These are phyloP conservation scores for Talaromyces thailandensis DNA, from an alignment of 495 filamentous ascomycete genomes.

Conservation along the genomic window DNA sequence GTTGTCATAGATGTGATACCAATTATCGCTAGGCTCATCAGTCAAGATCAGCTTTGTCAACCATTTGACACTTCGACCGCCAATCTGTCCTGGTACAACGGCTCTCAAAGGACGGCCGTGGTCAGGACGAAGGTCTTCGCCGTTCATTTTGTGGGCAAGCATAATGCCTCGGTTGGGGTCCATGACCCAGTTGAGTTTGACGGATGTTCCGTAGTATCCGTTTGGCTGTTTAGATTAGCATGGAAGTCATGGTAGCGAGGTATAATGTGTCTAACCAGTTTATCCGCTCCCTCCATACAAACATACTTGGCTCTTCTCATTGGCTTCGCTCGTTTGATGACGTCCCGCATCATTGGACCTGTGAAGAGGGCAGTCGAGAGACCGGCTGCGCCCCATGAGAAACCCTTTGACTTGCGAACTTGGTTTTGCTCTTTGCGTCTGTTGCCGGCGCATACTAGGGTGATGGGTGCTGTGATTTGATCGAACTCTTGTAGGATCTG, in stretches of 20 bases:
- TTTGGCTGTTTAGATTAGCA: constrained; percentile 51
- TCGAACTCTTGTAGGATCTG: constrained; percentile 70
- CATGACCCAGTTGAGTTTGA: constrained; percentile 85
- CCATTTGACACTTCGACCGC: constrained; percentile 94
- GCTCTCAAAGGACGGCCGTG: constrained; percentile 80
- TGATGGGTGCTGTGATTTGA: constrained; percentile 80
- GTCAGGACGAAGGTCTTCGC: constrained; percentile 72
- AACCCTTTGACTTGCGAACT: constrained; percentile 87
- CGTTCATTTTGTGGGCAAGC: constrained; percentile 91
- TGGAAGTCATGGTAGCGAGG: neutral
- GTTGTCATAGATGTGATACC: constrained; percentile 97
- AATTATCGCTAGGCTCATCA: constrained; percentile 74
- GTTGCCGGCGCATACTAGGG: constrained; percentile 91
- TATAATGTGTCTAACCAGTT: constrained; percentile 40
- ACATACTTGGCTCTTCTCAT: constrained; percentile 69
- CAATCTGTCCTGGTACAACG: constrained; percentile 89
- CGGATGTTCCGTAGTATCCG: constrained; percentile 80
- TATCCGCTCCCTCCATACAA: constrained; percentile 90
- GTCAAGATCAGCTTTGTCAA: constrained; percentile 77
- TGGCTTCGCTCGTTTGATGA: constrained; percentile 62
- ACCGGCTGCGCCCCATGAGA: constrained; percentile 91
- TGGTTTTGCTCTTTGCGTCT: constrained; percentile 90
- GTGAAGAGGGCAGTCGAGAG: constrained; percentile 88
- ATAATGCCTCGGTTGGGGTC: constrained; percentile 80
- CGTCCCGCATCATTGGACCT: constrained; percentile 65